Percentiles rank a stretch among this genome's conserved stretches.
Conservation (phyloP, 177 flowering plant genomes). For the Vitis hybrid region DNA sequence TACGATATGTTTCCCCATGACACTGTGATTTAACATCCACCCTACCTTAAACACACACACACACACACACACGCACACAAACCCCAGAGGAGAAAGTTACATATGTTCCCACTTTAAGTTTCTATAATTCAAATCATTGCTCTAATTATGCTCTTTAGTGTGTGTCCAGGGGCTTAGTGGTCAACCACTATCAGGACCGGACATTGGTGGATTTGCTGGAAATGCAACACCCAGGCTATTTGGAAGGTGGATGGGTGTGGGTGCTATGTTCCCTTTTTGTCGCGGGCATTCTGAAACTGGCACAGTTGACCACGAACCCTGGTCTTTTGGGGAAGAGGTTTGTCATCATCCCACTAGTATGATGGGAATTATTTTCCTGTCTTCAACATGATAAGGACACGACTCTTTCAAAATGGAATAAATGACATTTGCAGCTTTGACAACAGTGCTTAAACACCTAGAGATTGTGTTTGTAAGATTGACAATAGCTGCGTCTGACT, state of each 20-base stretch:
- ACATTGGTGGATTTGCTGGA: slow-evolving; percentile 97
- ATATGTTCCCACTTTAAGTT: slow-evolving; percentile 2
- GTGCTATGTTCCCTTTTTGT: slow-evolving; percentile 90
- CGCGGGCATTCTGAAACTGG: slow-evolving; percentile 83
- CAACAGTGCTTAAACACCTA: background rate
- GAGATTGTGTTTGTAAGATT: too few relatives aligned
- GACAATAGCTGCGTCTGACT: too few relatives aligned
- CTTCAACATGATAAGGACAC: background rate
- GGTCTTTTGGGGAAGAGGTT: slow-evolving; percentile 97
- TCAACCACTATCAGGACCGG: slow-evolving; percentile 94
- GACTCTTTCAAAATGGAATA: too few relatives aligned
- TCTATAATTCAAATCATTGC: background rate
- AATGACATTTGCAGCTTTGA: background rate
- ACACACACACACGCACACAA: too few relatives aligned
- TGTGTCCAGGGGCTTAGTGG: slow-evolving; percentile 82
- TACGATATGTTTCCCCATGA: too few relatives aligned
- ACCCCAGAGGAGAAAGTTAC: background rate
- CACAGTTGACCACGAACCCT: slow-evolving; percentile 88
- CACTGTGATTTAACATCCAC: too few relatives aligned
- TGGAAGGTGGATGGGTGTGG: slow-evolving; percentile 94
- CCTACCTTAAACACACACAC: too few relatives aligned
- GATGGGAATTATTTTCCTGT: background rate
- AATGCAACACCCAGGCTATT: slow-evolving; percentile 90
- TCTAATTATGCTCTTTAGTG: background rate
- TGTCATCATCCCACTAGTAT: slow-evolving; percentile 4